Percentiles rank a stretch among this genome's conserved stretches.
Conservation (phyloP, 192 early-diverging fungal species). For the Chytriomyces sp. region DNA sequence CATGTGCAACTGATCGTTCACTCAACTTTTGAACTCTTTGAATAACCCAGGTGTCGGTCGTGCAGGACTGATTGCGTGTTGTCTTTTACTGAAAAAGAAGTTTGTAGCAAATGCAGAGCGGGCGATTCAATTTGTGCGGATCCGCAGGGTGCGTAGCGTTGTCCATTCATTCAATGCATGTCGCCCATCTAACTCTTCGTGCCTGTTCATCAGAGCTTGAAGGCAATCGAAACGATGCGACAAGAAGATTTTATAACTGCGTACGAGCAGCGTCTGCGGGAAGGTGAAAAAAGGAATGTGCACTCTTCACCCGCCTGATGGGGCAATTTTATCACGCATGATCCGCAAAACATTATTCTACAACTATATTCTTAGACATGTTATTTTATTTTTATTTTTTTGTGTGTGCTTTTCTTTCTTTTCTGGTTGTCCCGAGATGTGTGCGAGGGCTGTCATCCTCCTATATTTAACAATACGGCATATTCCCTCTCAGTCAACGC, state of each 20-base stretch:
- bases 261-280: conserved; percentile 35
- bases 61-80: conserved; percentile 79
- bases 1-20: background rate
- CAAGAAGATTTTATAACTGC: conserved; percentile 66
- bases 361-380: too few species aligned
- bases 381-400: too few species aligned
- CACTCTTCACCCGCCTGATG: too few species aligned
- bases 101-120: conserved; percentile 56
- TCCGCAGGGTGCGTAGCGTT: conserved; percentile 44
- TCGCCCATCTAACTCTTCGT: background rate
- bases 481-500: too few species aligned
- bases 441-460: too few species aligned
- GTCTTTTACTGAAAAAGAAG: conserved; percentile 65
- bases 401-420: too few species aligned
- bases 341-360: too few species aligned
- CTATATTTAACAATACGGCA: too few species aligned
- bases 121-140: conserved; percentile 64
- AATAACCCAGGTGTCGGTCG: conserved; percentile 65
- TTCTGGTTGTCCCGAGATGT: too few species aligned
- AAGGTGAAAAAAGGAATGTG: background rate
- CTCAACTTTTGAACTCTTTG: conserved; percentile 22
- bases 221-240: conserved; percentile 74
- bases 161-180: background rate
- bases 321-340: too few species aligned
- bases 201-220: conserved; percentile 46